These are phyloP conservation scores for Colletotrichum tropicicola DNA, from an alignment of 2,329 filamentous ascomycete genomes.

Conservation along the genomic window DNA sequence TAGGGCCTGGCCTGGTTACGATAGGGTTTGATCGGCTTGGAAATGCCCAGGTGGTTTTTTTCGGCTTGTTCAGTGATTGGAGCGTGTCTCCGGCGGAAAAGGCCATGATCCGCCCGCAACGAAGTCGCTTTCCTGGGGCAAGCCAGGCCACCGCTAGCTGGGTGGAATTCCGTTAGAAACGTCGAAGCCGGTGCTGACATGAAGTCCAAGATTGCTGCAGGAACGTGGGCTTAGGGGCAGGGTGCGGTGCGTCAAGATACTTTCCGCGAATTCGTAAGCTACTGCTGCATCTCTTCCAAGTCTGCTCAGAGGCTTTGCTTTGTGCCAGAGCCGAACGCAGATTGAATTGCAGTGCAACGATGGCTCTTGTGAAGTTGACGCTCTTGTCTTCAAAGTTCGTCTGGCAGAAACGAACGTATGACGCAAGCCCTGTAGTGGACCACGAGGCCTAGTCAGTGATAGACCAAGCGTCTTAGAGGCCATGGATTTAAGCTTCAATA, in stretches of 20 bases:
- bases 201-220: neutral
- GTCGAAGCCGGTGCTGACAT: neutral
- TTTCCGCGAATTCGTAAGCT: neutral
- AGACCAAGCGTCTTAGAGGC: neutral
- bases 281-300: neutral
- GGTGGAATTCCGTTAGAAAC: conserved; percentile 18
- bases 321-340: too few relatives aligned
- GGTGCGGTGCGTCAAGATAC: neutral
- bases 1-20: neutral
- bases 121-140: neutral
- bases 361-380: too few relatives aligned
- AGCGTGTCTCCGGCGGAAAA: neutral
- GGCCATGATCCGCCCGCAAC: neutral
- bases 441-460: neutral
- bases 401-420: neutral
- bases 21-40: neutral
- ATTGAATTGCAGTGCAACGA: neutral
- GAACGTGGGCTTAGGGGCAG: neutral
- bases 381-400: too few relatives aligned
- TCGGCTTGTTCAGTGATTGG: neutral
- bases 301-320: neutral
- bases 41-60: neutral
- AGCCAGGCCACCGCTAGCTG: neutral
- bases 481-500: conserved; percentile 3
- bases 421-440: neutral